phyloP scores from a whole-genome alignment of 805 yeast species.

The Lipomyces yamanashiensis region DNA sequence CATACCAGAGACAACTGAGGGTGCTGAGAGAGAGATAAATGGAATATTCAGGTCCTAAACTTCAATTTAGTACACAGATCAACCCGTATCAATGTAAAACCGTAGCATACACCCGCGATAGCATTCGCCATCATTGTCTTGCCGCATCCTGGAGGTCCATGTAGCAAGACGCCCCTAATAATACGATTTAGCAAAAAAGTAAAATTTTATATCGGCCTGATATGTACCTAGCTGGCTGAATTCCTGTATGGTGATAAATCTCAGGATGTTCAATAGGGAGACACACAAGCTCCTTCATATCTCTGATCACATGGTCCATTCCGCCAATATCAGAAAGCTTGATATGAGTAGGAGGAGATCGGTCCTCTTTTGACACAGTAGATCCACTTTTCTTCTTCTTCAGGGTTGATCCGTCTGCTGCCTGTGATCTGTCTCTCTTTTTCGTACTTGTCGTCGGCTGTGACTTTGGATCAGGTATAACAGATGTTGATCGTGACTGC shows the following conservation, averaged over 20 bases:
- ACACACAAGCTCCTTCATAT: slow-evolving; percentile 87
- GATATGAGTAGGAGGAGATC: slow-evolving; percentile 55
- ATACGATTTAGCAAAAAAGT: neutral
- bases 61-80: neutral
- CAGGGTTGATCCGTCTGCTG: slow-evolving; percentile 48
- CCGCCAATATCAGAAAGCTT: slow-evolving; percentile 85
- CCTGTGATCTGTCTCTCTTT: slow-evolving; percentile 37
- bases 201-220: neutral
- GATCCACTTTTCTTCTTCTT: slow-evolving; percentile 57
- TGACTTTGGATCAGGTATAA: neutral
- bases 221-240: slow-evolving; percentile 71
- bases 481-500: neutral
- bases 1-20: slow-evolving; percentile 97
- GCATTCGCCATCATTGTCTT: slow-evolving; percentile 96
- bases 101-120: slow-evolving; percentile 55
- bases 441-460: slow-evolving; percentile 20
- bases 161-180: slow-evolving; percentile 79
- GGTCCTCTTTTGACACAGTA: slow-evolving; percentile 63
- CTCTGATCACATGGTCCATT: slow-evolving; percentile 79
- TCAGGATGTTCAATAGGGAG: slow-evolving; percentile 94
- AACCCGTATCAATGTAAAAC: neutral
- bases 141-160: slow-evolving; percentile 99
- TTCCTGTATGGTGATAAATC: slow-evolving; percentile 82
- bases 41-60: slow-evolving; percentile 81
- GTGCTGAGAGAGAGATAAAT: slow-evolving; percentile 88